Conservation (phyloP, 1,284 basidiomycete genomes). For the Cryptococcus sp. region DNA sequence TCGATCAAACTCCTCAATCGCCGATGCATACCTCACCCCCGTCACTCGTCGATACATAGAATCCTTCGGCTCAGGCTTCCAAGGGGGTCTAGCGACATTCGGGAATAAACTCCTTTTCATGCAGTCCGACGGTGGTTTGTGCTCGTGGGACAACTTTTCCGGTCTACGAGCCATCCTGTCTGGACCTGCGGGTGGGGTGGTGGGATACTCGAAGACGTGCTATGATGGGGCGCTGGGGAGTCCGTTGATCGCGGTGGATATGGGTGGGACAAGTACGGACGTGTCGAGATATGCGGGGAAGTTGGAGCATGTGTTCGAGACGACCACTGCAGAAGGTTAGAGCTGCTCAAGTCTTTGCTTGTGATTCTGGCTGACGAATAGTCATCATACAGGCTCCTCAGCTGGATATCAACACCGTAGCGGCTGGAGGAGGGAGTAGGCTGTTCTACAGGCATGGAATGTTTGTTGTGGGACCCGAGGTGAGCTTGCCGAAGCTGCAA, state of each 20-base stretch:
- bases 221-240: conserved; percentile 31
- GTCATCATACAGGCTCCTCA: conserved; percentile 29
- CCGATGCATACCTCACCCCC: conserved; percentile 53
- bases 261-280: conserved; percentile 48
- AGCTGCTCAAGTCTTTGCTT: too few species aligned
- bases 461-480: conserved; percentile 29
- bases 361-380: background rate
- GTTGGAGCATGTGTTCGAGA: conserved; percentile 47
- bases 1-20: conserved; percentile 50
- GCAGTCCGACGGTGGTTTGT: conserved; percentile 48
- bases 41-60: conserved; percentile 47
- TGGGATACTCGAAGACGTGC: conserved; percentile 47
- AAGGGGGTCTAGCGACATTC: conserved; percentile 38
- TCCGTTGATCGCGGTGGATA: conserved; percentile 48
- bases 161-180: conserved; percentile 36
- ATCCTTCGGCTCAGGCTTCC: conserved; percentile 47
- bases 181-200: conserved; percentile 53
- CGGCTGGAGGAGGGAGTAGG: conserved; percentile 45
- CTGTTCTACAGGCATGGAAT: conserved; percentile 44
- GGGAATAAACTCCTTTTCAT: conserved; percentile 46
- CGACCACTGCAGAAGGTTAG: conserved; percentile 68
- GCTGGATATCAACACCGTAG: conserved; percentile 41
- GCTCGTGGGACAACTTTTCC: conserved; percentile 30
- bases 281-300: conserved; percentile 54
- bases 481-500: background rate